Base-by-base conservation (phyloP, 2,329 filamentous ascomycete genomes). In the Daldinia sp. region DNA sequence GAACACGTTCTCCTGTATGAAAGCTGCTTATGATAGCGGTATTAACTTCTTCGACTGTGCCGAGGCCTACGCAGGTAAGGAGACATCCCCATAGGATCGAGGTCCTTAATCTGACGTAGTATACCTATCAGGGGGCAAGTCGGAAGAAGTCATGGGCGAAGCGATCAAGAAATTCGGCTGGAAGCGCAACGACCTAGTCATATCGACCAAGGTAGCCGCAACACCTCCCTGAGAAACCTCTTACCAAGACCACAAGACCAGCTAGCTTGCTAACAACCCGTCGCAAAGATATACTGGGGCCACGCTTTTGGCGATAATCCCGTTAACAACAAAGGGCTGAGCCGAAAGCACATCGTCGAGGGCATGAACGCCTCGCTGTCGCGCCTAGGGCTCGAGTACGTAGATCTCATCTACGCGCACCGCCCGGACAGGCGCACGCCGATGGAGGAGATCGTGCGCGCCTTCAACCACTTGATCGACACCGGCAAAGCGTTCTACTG, bases 331-430 rank as follows among this genome's bases (percentile, higher is more conserved):
- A 82, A 83, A 64, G 90, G 90, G 6, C 84, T 93, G 33, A 90
- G 87, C 2, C 84, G 89, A 61, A 93, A 93, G 79, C 90, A 92
- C 79, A 83, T 92, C 60, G 82, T 92, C 69, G 90, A 93, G 80
- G 90, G 89, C 28, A 84, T 89, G 70, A 83, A 88, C 58, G 82
- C 82, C 33, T 87, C 86, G 7, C 82, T 93, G 33, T 80, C 87
- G 74, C 86, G 88, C 30, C 80, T 90, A 18, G 80, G 81, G 28
- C 82, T 89, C 53, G 81, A 85, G 44, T 90, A 90, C 74, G 89
- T 92, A 42, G 90, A 92, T 75, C 81, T 92, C 48, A 84, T 92
- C 72, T 91, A 90, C 74, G 89, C 90, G 15, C 90, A 92, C 80
- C 86, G 90, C 20, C 88, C 89, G 1, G 90, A 93, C 76, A 84